phyloP scores from a whole-genome alignment of 192 early-diverging fungal genomes.

The Endogone sp. region DNA sequence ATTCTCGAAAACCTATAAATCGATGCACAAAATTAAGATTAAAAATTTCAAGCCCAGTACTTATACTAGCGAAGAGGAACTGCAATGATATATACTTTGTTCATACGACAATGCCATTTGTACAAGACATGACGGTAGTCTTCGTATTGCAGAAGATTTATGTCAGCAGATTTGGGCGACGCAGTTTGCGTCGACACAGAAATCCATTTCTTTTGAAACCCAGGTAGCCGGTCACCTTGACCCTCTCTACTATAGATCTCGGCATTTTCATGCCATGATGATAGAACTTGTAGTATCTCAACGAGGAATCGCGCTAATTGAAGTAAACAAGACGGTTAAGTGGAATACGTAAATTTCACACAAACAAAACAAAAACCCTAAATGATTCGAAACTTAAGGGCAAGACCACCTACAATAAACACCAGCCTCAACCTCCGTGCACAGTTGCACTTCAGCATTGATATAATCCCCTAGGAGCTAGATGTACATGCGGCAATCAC shows the following conservation, averaged over 20 bases:
- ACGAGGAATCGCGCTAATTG: conserved; percentile 51
- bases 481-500: no score
- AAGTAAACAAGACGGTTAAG: background rate
- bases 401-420: conserved; percentile 46
- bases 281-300: conserved; percentile 50
- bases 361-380: no score
- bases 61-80: no score
- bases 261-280: conserved; percentile 48
- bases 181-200: conserved; percentile 18
- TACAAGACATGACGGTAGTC: conserved; percentile 59
- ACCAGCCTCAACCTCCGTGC: conserved; percentile 71
- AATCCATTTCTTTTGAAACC: conserved; percentile 67
- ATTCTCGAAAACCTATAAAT: conserved; percentile 21
- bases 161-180: conserved; percentile 28
- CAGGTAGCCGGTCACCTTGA: conserved; percentile 52
- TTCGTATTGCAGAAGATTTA: conserved; percentile 49
- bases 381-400: no score
- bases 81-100: no score
- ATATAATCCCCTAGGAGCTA: conserved; percentile 33
- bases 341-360: background rate
- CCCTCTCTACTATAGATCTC: conserved; percentile 51
- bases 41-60: no score
- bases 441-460: conserved; percentile 46
- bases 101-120: conserved; percentile 73
- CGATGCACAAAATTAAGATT: no score